Evolutionary conservation across 257 asterid genomes (phyloP).

Genomic region (Salvia splendens): DNA sequence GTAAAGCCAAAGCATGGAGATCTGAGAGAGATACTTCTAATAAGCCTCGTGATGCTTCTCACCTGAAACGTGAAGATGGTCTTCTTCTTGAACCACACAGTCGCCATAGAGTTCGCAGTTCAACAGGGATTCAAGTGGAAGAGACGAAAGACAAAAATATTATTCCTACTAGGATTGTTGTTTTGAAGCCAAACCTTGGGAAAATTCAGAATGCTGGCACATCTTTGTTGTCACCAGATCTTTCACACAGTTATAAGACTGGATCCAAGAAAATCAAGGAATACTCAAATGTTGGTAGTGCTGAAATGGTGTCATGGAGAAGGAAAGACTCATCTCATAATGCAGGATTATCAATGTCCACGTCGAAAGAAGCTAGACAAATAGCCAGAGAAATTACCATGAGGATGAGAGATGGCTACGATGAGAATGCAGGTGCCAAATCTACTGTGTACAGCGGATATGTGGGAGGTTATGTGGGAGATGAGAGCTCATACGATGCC

Average conservation of each 20-base stretch:
- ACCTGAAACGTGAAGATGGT: conserved; percentile 67
- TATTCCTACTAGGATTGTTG: conserved; percentile 75
- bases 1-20: conserved; percentile 50
- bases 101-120: conserved; percentile 44
- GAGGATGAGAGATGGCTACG: conserved; percentile 54
- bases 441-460: conserved; percentile 36
- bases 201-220: conserved; percentile 42
- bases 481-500: conserved; percentile 76
- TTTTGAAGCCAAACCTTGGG: conserved; percentile 76
- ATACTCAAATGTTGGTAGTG: conserved; percentile 34
- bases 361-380: conserved; percentile 60
- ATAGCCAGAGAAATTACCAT: conserved; percentile 64
- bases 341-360: conserved; percentile 41
- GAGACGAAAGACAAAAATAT: conserved; percentile 39
- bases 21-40: conserved; percentile 44
- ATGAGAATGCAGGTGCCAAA: conserved; percentile 41
- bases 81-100: conserved; percentile 59
- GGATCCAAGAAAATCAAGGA: conserved; percentile 44
- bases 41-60: conserved; percentile 38
- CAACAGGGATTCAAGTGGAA: conserved; percentile 44
- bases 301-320: conserved; percentile 39
- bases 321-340: conserved; percentile 43
- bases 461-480: conserved; percentile 73
- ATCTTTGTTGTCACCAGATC: conserved; percentile 45
- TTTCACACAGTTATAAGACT: conserved; percentile 37